Evolutionary conservation across 352 stramenopile species (phyloP), one percentile per base, ranked within the genome.

Genomic region (Phytophthora megakarya): DNA sequence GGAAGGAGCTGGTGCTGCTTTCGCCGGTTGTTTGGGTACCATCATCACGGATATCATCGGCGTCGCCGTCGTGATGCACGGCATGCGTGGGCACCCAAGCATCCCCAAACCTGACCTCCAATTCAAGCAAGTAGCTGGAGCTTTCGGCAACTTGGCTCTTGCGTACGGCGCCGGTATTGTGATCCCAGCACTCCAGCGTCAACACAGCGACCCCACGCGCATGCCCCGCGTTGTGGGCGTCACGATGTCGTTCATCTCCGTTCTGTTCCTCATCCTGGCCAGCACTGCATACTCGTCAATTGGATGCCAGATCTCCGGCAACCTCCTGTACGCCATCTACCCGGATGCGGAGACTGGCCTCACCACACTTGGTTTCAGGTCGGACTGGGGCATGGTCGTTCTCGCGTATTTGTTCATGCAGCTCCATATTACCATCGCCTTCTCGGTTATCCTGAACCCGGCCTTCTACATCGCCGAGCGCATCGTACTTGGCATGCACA

Each of bases 381-480:
- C 77, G 7, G 67, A 75, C 60, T 65, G 77, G 32, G 77, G 75
- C 22, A 44, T 50, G 2, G 72, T 83, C 42, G 74, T 81, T n/a
- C 60, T 82, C 15, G 77, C 69, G 47, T 86, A 79, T 52, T 46
- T n/a, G n/a, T n/a, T n/a, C n/a, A n/a, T n/a, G n/a, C n/a, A n/a
- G n/a, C n/a, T n/a, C n/a, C n/a, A n/a, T 77, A 81, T 85, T 39
- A 80, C 74, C 25, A 82, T 85, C 53, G 76, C 74, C 22, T 78
- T 83, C 44, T 75, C 71, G 7, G 74, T 83, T n/a, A 82, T 83
- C 48, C 39, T 85, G 35, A 77, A 78, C 54, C 76, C 76, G 2
- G 76, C 73, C 15, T 63, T 85, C 26, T 80, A 80, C 67, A 71
- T 81, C 8, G 26, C 65, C n/a, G 75, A 86, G 48, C 72, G 78